A percentile compares a stretch with the other conserved stretches of the same genome.
phyloP scores from a whole-genome alignment of 108 stramenopile genomes.

The Skeletonema grethae region DNA sequence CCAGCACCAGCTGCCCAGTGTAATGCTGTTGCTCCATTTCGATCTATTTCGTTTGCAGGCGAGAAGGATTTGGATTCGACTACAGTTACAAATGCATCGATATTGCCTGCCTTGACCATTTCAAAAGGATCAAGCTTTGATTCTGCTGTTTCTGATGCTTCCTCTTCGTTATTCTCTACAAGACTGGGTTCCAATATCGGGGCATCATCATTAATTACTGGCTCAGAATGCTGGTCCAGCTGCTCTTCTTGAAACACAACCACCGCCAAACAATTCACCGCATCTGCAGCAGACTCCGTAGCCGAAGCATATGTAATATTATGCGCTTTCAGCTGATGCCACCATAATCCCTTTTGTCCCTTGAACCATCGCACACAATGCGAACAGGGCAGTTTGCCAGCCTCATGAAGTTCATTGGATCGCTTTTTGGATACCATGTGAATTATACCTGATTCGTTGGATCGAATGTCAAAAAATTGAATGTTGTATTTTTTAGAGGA shows the following conservation, averaged over 20 bases:
- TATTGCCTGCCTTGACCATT: constrained; percentile 40
- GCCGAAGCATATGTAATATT: constrained; percentile 56
- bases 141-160: neutral
- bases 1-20: constrained; percentile 86
- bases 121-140: constrained; percentile 32
- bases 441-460: constrained; percentile 67
- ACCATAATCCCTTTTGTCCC: constrained; percentile 88
- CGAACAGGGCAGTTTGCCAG: constrained; percentile 73
- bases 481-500: neutral
- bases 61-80: constrained; percentile 26
- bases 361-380: constrained; percentile 77
- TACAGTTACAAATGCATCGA: constrained; percentile 18
- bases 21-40: constrained; percentile 65
- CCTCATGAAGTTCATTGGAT: constrained; percentile 39
- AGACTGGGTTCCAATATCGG: neutral
- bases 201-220: neutral
- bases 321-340: constrained; percentile 78
- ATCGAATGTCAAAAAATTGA: constrained; percentile 52
- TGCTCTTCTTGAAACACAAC: constrained; percentile 39
- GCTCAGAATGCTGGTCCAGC: neutral
- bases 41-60: constrained; percentile 46
- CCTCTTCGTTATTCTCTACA: constrained; percentile 1
- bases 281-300: constrained; percentile 49
- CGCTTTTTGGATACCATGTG: constrained; percentile 58
- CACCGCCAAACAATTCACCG: constrained; percentile 50